Conservation (phyloP, 228 moss, liverwort and hornwort species). For the Sphagnum fallax region DNA sequence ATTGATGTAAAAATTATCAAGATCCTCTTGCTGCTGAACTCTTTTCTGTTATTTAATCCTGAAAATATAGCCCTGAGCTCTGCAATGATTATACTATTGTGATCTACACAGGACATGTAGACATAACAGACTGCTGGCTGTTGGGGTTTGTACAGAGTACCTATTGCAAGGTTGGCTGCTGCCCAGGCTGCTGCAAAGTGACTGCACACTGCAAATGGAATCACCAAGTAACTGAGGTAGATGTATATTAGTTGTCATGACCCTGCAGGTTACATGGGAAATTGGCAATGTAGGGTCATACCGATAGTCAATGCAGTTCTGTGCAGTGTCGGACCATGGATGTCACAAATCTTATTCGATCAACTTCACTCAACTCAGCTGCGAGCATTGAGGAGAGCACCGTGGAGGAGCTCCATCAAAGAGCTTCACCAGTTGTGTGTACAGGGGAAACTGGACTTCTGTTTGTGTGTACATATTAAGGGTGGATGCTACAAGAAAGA, state of each 20-base stretch:
- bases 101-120: neutral
- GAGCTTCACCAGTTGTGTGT: too few relatives aligned
- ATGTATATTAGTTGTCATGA: neutral
- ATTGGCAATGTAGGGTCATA: neutral
- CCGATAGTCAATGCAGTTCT: too few relatives aligned
- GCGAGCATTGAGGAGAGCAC: too few relatives aligned
- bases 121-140: too few relatives aligned
- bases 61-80: neutral
- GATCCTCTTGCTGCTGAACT: too few relatives aligned
- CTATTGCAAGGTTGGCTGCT: constrained; percentile 89
- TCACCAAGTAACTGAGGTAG: neutral
- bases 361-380: neutral
- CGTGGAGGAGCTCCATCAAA: too few relatives aligned
- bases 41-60: too few relatives aligned
- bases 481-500: too few relatives aligned
- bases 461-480: too few relatives aligned
- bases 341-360: neutral
- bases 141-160: constrained; percentile 49
- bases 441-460: too few relatives aligned
- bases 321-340: too few relatives aligned
- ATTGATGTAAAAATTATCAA: too few relatives aligned
- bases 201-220: neutral
- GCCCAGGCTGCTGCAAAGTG: constrained; percentile 70
- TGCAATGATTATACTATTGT: neutral
- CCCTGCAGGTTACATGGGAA: neutral